Conservation (phyloP, 768 basidiomycete genomes). For the Lactarius trivialis region DNA sequence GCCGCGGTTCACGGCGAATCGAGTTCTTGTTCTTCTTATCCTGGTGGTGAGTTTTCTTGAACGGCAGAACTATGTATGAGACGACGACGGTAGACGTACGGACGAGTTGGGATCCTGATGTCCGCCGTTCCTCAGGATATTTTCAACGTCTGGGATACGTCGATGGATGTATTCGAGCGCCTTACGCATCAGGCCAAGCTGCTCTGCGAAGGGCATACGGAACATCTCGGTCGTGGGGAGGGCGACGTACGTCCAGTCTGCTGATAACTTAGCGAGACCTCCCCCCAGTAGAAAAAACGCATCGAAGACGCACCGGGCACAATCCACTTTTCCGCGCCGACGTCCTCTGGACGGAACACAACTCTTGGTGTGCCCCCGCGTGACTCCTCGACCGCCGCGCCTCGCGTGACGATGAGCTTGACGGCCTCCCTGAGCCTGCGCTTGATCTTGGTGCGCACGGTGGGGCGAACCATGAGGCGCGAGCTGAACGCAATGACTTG, state of each 20-base stretch:
- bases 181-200: constrained; percentile 8
- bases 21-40: neutral
- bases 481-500: neutral
- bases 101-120: too few relatives aligned
- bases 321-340: constrained; percentile 18
- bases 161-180: neutral
- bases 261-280: too few relatives aligned
- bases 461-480: neutral
- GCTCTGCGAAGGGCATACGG: constrained; percentile 7
- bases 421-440: constrained; percentile 9
- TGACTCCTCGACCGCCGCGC: constrained; percentile 6
- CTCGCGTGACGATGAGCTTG: constrained; percentile 13
- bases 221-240: constrained; percentile 5
- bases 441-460: constrained; percentile 5
- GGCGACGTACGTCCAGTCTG: constrained; percentile 18
- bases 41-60: too few relatives aligned
- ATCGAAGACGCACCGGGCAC: constrained; percentile 1
- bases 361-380: neutral
- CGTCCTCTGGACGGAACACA: constrained; percentile 8
- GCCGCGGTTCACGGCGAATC: constrained; percentile 46
- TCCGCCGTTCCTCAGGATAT: neutral
- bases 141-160: neutral
- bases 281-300: too few relatives aligned
- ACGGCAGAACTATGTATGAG: too few relatives aligned
- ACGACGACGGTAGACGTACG: too few relatives aligned